Base-by-base conservation (phyloP, 2,329 filamentous ascomycete genomes). In the Penicillium aurantiogriseum region DNA sequence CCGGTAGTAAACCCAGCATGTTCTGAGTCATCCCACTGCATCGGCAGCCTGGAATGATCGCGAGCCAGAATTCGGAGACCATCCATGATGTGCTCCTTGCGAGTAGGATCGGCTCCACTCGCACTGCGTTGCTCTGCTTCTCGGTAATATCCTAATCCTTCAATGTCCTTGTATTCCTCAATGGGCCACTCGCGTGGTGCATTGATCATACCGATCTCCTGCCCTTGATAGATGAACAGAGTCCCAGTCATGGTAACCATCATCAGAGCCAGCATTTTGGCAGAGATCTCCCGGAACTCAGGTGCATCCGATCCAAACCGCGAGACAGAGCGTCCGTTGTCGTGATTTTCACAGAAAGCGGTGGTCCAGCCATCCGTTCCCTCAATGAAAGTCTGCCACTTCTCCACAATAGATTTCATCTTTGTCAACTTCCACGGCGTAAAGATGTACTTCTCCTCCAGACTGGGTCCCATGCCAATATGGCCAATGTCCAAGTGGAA, bases 291-390 rank as follows among this genome's bases (percentile, higher is more conserved):
- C 9, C 81, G 77, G 65, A 76, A 75, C 48, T 75, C 71, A 0
- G 77, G 77, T 51, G 80, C 78, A 19, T 83, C 81, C 8, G 76
- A 78, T 0, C 74, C 77, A 58, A 80, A 84, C 2, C 84, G 79
- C 2, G 81, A 83, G 4, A 87, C 73, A 4, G 80, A 81, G 0
- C 85, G 78, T 4, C 80, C 79, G 53, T 85, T 80, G 67, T 88
- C 85, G 68, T 88, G 86, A 65, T 88, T 88, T 68, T 88, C 86
- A 54, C 82, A 77, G 65, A 86, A 88, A 0, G 80, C 77, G 0
- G 84, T 85, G 0, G 81, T 84, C 83, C 83, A 85, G 13, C 77
- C 73, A 54, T 71, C 67, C 53, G 57, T 63, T 13, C 85, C 83
- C 2, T 63, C 63, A 44, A 84, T 80, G 49, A 85, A 78, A 21